Evolutionary conservation across 78 protist species (phyloP).

Genomic region (Dictyostelium intermedium): DNA sequence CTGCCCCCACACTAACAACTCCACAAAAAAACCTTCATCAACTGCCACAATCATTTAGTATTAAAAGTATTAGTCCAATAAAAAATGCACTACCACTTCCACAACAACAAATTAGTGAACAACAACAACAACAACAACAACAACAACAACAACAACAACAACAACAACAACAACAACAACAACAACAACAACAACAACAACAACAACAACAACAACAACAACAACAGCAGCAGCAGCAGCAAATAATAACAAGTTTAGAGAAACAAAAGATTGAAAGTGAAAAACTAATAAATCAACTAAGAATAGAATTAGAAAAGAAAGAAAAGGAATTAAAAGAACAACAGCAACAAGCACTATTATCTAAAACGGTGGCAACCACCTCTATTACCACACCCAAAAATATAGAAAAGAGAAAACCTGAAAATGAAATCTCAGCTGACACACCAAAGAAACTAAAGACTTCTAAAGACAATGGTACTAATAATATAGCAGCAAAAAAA

Average conservation of each 20-base stretch:
- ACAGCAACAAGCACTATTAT: not conserved
- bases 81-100: not conserved
- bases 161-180: not conserved
- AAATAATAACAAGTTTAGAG: not conserved
- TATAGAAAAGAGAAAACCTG: not conserved
- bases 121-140: not conserved
- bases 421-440: not conserved
- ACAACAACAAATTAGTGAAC: not conserved
- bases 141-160: not conserved
- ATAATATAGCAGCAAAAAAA: not conserved
- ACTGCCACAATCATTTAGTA: not conserved
- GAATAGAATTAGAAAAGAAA: not conserved
- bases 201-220: not conserved
- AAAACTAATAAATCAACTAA: constrained; percentile 1
- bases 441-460: not conserved
- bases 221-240: not conserved
- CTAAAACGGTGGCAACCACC: not conserved
- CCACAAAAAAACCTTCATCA: not conserved
- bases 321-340: constrained; percentile 6
- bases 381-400: not conserved
- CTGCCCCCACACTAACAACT: not conserved
- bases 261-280: not conserved
- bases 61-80: not conserved
- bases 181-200: not conserved
- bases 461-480: not conserved